Evolutionary conservation across 1,284 basidiomycete species (phyloP).

Genomic region (Agroathelia rolfsii): DNA sequence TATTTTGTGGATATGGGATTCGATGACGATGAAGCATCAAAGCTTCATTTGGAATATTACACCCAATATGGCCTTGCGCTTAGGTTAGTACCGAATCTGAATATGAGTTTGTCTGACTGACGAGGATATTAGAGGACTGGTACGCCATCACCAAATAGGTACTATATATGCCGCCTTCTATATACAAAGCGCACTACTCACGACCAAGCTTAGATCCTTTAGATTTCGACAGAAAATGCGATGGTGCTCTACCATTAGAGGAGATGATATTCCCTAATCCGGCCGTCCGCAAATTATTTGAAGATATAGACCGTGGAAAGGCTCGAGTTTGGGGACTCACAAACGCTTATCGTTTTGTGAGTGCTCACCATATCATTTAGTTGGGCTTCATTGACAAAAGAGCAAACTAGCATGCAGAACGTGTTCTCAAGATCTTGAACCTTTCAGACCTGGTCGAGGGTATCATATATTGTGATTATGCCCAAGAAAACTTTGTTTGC

Average conservation of each 20-base stretch:
- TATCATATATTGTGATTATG: constrained; percentile 77
- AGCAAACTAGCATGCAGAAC: constrained; percentile 57
- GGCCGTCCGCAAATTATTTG: constrained; percentile 53
- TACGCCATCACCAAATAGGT: constrained; percentile 74
- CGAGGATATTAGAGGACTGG: constrained; percentile 76
- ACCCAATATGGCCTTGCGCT: constrained; percentile 78
- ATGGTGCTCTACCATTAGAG: constrained; percentile 77
- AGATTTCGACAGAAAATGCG: constrained; percentile 81
- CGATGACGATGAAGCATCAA: constrained; percentile 57
- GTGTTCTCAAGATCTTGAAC: constrained; percentile 69
- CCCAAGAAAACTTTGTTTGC: constrained; percentile 60
- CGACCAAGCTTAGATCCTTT: constrained; percentile 50
- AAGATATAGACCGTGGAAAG: constrained; percentile 73
- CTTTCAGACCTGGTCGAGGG: constrained; percentile 73
- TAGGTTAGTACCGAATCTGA: too few species aligned
- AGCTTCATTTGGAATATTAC: constrained; percentile 71
- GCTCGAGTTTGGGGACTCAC: constrained; percentile 76
- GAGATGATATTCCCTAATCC: constrained; percentile 66
- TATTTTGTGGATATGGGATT: constrained; percentile 72
- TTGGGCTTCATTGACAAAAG: constrained; percentile 6
- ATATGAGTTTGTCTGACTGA: too few species aligned
- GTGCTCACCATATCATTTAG: constrained; percentile 15
- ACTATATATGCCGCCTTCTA: constrained; percentile 19
- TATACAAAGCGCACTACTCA: neutral
- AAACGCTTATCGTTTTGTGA: constrained; percentile 68